Evolutionary conservation across 208 protist genomes (phyloP).

Genomic region (Trypanosoma melophagium): DNA sequence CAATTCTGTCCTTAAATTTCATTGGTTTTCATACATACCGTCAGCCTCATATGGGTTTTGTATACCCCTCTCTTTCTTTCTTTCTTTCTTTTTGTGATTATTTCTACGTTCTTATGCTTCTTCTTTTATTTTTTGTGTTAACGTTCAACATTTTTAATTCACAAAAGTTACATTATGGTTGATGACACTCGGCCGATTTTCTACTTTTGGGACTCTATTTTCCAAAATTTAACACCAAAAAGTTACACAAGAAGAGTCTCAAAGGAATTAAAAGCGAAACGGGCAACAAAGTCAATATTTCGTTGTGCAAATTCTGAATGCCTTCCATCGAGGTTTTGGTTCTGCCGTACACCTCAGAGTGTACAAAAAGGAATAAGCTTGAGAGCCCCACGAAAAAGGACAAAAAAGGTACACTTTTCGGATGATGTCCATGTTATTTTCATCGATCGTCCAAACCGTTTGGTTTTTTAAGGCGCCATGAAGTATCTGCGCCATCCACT

Average conservation of each 20-base stretch:
- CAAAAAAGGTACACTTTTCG: constrained; percentile 25
- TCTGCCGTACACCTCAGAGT: constrained; percentile 2
- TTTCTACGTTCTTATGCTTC: not conserved
- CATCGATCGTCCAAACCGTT: constrained; percentile 10
- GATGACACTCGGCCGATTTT: not conserved
- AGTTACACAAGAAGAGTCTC: not conserved
- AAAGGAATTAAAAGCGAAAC: constrained; percentile 2
- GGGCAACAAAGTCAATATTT: constrained; percentile 11
- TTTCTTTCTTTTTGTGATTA: not conserved
- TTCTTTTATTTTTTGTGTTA: not conserved
- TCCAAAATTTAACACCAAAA: not conserved
- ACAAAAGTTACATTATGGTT: not conserved
- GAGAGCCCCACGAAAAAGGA: not conserved
- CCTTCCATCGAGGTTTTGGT: constrained; percentile 15
- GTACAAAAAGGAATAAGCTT: not conserved
- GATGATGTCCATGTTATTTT: constrained; percentile 18
- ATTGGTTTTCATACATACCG: constrained; percentile 4
- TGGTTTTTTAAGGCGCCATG: not conserved
- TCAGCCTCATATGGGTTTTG: not conserved
- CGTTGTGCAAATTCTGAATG: not conserved
- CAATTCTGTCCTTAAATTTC: constrained; percentile 36
- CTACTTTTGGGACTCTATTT: constrained; percentile 10
- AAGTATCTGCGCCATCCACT: not conserved
- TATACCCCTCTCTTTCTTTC: not conserved
- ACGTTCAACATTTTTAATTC: not conserved